These are phyloP conservation scores for Candida yuanshanica DNA, from an alignment of 805 yeast genomes.

Conservation along the genomic window DNA sequence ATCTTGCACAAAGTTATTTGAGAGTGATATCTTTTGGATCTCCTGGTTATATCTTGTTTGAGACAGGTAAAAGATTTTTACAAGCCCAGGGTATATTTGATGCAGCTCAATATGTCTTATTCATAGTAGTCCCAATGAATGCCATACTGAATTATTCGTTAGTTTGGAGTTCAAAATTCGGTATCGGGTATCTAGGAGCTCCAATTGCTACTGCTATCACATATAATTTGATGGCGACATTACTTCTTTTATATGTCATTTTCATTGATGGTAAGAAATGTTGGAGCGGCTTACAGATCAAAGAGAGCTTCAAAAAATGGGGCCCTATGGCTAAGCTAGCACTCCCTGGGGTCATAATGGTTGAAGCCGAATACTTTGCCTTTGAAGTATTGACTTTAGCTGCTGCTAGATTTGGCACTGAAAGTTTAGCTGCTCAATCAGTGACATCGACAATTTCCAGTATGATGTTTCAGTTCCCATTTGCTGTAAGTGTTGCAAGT, in stretches of 20 bases:
- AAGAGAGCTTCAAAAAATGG: conserved; percentile 33
- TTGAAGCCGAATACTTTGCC: conserved; percentile 62
- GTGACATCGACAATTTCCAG: conserved; percentile 65
- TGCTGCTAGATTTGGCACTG: conserved; percentile 63
- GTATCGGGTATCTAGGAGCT: conserved; percentile 69
- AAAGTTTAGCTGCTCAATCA: conserved; percentile 66
- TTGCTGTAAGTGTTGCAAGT: conserved; percentile 69
- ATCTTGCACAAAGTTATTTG: conserved; percentile 51
- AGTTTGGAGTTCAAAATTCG: conserved; percentile 58
- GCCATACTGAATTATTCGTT: conserved; percentile 52
- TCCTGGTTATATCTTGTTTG: conserved; percentile 69
- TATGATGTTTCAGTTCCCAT: conserved; percentile 65
- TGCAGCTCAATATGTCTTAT: conserved; percentile 61
- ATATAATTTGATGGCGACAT: conserved; percentile 55
- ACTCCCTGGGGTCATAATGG: conserved; percentile 57
- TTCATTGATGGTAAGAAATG: conserved; percentile 34
- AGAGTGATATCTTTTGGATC: conserved; percentile 51
- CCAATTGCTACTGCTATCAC: conserved; percentile 62
- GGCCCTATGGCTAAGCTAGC: conserved; percentile 47
- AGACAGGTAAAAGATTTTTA: conserved; percentile 67
- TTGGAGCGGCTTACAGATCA: conserved; percentile 29
- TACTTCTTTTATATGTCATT: conserved; percentile 48
- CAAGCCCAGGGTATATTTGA: conserved; percentile 76
- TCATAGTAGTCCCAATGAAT: conserved; percentile 59
- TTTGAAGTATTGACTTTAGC: conserved; percentile 60